Conservation (phyloP, 345 rosid genomes). For the Populus nigra region DNA sequence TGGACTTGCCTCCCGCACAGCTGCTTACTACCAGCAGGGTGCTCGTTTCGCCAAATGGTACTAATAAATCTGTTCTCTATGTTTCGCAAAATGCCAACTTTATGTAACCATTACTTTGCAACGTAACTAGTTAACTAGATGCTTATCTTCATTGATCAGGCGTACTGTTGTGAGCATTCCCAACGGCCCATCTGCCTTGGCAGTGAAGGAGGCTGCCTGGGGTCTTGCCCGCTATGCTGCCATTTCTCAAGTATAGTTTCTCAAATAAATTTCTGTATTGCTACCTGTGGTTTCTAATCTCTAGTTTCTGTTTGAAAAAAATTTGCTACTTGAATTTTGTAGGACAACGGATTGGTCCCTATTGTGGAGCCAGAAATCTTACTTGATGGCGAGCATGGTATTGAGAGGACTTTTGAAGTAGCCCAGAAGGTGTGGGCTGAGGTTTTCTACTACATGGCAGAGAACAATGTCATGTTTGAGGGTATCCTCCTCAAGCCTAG, state of each 20-base stretch:
- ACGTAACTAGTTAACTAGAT: not conserved
- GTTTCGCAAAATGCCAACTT: not conserved
- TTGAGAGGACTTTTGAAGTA: slow-evolving; percentile 93
- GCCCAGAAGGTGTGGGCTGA: slow-evolving; percentile 96
- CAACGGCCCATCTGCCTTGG: slow-evolving; percentile 90
- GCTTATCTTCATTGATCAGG: slow-evolving; percentile 41
- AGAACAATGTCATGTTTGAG: slow-evolving; percentile 94
- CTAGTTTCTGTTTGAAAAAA: slow-evolving; percentile 6
- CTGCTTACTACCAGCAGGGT: slow-evolving; percentile 98
- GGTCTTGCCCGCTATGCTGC: slow-evolving; percentile 98
- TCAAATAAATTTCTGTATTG: not conserved
- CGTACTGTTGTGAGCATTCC: slow-evolving; percentile 99
- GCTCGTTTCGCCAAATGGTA: slow-evolving; percentile 99
- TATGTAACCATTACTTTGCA: too few relatives aligned
- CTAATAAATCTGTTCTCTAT: not conserved
- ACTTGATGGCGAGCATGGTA: slow-evolving; percentile 93
- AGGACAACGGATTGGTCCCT: slow-evolving; percentile 97
- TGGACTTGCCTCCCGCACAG: slow-evolving; percentile 87
- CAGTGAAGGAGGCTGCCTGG: slow-evolving; percentile 99
- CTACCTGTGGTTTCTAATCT: not conserved
- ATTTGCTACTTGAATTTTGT: slow-evolving; percentile 14
- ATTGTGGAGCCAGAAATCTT: slow-evolving; percentile 98
- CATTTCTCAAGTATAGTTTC: slow-evolving; percentile 65
- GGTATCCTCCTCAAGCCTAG: slow-evolving; percentile 97
- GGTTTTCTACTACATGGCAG: slow-evolving; percentile 94